Percentiles rank a stretch among this genome's conserved stretches.
Evolutionary conservation across 805 yeast species (phyloP).

Genomic region (Candida patagonica): DNA sequence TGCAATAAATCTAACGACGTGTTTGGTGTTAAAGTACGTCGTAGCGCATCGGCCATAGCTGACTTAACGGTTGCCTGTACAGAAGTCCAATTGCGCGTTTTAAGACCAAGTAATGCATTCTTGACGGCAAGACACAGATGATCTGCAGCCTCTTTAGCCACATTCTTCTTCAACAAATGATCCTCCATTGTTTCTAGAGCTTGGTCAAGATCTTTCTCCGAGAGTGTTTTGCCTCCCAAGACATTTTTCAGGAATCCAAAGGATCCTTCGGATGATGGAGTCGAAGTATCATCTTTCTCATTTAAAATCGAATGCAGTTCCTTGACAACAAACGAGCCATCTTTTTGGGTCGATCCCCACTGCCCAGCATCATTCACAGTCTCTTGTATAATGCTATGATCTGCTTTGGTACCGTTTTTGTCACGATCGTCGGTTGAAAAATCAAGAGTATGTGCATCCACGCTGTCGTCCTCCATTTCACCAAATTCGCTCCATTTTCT

Average conservation of each 20-base stretch:
- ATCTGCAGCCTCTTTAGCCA: conserved; percentile 82
- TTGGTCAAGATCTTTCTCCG: conserved; percentile 53
- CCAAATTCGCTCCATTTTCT: conserved; percentile 69
- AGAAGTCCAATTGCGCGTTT: conserved; percentile 64
- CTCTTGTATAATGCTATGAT: conserved; percentile 33
- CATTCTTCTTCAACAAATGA: conserved; percentile 76
- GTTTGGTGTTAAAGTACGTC: conserved; percentile 77
- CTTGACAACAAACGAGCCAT: conserved; percentile 56
- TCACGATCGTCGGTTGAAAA: conserved; percentile 35
- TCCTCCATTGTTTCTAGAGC: conserved; percentile 59
- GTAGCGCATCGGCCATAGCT: conserved; percentile 49
- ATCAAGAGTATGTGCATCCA: conserved; percentile 39
- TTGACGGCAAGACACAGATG: conserved; percentile 63
- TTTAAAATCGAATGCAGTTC: conserved; percentile 48
- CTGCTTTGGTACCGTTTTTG: conserved; percentile 25
- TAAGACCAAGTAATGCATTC: conserved; percentile 59
- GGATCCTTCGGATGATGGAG: neutral
- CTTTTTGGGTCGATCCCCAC: conserved; percentile 35
- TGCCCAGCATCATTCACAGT: conserved; percentile 19
- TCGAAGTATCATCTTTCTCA: conserved; percentile 9
- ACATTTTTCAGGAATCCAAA: conserved; percentile 51
- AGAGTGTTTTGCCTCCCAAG: conserved; percentile 62
- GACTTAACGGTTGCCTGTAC: conserved; percentile 58
- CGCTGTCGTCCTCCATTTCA: conserved; percentile 35
- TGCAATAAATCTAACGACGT: conserved; percentile 80